phyloP scores from a whole-genome alignment of 306 rosid species.

The Trichosanthes cucumerina region DNA sequence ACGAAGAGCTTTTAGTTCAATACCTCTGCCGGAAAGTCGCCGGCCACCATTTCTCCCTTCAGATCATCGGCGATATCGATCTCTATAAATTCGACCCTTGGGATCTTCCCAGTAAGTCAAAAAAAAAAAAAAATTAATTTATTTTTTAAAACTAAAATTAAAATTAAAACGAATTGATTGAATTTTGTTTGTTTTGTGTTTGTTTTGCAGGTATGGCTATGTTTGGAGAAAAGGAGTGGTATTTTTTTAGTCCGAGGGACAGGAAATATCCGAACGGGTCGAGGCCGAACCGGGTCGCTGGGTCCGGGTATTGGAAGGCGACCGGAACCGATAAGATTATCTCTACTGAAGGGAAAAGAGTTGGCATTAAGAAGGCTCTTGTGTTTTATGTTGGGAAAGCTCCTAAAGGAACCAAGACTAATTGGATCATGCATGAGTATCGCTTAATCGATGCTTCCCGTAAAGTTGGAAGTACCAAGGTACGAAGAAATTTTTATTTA shows the following conservation, averaged over 20 bases:
- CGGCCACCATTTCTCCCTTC: slow-evolving; percentile 68
- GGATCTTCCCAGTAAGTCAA: slow-evolving; percentile 67
- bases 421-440: slow-evolving; percentile 98
- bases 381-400: slow-evolving; percentile 93
- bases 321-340: slow-evolving; percentile 83
- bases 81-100: slow-evolving; percentile 89
- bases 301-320: slow-evolving; percentile 97
- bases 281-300: slow-evolving; percentile 84
- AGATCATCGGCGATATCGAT: slow-evolving; percentile 73
- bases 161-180: background rate
- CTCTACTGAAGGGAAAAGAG: slow-evolving; percentile 68
- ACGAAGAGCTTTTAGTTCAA: slow-evolving; percentile 87
- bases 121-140: background rate
- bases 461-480: slow-evolving; percentile 60
- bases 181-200: background rate
- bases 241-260: slow-evolving; percentile 81
- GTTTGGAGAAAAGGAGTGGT: slow-evolving; percentile 96
- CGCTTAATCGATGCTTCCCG: slow-evolving; percentile 56
- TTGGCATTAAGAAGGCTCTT: slow-evolving; percentile 82
- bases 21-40: slow-evolving; percentile 85
- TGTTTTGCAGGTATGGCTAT: slow-evolving; percentile 48
- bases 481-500: no score
- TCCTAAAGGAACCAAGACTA: slow-evolving; percentile 83
- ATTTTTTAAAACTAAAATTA: no score
- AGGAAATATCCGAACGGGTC: slow-evolving; percentile 88